Conservation (phyloP, 2,329 filamentous ascomycete genomes). For the Xylaria sp. region DNA sequence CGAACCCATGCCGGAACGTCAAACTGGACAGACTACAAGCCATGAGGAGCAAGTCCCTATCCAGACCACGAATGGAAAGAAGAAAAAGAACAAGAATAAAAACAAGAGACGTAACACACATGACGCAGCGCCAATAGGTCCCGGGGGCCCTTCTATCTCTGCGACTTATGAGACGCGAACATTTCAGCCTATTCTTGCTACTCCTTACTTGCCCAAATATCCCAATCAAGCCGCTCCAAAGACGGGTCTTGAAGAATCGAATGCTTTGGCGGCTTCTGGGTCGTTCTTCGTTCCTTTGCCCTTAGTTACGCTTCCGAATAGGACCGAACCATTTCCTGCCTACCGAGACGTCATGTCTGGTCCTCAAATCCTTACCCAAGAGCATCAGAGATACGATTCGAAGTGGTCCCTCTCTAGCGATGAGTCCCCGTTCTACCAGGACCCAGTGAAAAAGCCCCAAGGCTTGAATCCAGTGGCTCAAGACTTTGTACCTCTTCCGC, state of each 20-base stretch:
- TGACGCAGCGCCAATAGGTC: neutral
- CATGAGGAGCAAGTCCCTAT: neutral
- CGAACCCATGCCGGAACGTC: neutral
- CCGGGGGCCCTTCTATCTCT: neutral
- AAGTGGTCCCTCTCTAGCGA: neutral
- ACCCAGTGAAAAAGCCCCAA: neutral
- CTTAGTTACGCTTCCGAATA: neutral
- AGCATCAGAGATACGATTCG: neutral
- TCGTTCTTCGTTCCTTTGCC: neutral
- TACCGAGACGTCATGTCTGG: slow-evolving; percentile 29
- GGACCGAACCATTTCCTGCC: slow-evolving; percentile 28
- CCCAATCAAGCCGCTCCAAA: neutral
- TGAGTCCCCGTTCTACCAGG: neutral
- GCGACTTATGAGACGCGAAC: neutral
- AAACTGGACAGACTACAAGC: neutral
- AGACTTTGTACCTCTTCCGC: slow-evolving; percentile 23
- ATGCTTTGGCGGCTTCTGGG: neutral
- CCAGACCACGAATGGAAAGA: slow-evolving; percentile 7
- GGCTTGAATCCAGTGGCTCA: slow-evolving; percentile 29
- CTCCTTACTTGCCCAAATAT: neutral
- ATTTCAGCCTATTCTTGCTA: slow-evolving; percentile 7
- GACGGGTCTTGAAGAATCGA: neutral
- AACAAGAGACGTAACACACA: neutral
- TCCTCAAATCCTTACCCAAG: neutral
- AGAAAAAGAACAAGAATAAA: slow-evolving; percentile 13